Base-by-base conservation (phyloP, 805 yeast species). In the Schwanniomyces sp. region DNA sequence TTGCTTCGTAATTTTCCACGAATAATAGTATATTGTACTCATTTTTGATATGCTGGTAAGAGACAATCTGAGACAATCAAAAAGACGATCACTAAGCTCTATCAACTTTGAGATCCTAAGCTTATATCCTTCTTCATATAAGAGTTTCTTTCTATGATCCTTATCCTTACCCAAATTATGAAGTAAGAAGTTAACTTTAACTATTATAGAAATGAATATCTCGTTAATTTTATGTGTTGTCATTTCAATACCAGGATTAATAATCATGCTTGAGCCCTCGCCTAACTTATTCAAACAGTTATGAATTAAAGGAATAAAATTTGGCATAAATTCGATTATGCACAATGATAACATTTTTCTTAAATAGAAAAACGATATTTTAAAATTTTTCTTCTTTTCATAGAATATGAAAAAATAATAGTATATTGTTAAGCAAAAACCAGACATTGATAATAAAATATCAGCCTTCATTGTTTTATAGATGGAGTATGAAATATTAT, bases 331-430 rank as follows among this genome's bases (percentile, higher is more conserved):
- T 44, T 64, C 67, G 39, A 57, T 54, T 26, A 63, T 52, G 2
- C 45, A 41, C 7, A 54, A 43, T 7, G 50, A 48, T 18, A 66
- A 14, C 4, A 69, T 50, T 41, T 67, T 67, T 40, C 63, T 64
- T 29, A 70, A 46, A 49, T 64, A 69, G 34, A 64, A 61, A 44
- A 64, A 68, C 0, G 75, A 61, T 30, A 66, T 59, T 1, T 58
- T 61, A 7, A 54, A 34, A 28, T 71, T 58, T 1, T 53, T 49
- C 8, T 51, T 49, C 11, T 48, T 46, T 49, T 72, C 77, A 46
- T 71, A 78, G 48, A 72, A 70, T n/a, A 68, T 52, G 37, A 65
- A 64, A 7, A 80, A 50, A 38, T 69, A 70, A 39, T 54, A 65
- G 46, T 66, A 49, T 4, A 53, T 18, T 1, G 45, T 18, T 8